Base-by-base conservation (phyloP, 2,329 filamentous ascomycete species). In the Orbilia javanica region DNA sequence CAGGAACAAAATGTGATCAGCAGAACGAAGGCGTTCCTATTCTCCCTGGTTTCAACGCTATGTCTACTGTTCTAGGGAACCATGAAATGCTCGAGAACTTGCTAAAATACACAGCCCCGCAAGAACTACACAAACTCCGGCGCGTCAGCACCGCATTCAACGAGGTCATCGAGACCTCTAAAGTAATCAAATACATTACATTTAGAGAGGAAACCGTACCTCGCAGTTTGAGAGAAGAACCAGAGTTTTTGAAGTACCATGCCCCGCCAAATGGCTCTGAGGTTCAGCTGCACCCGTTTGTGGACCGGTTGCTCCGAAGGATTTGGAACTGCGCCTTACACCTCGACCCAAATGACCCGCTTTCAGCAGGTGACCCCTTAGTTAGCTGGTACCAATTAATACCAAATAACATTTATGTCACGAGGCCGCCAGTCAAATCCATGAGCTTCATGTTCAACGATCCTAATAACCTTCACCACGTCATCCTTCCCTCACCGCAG, bases 351-450 rank as follows among this genome's bases (percentile, higher is more conserved):
- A 18, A 10, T n/a, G 36, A 39, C 11, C 18, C 8, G 5, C 39
- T 22, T 1, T 25, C 62, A 5, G 15, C 25, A 15, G 7, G 1
- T 1, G 11, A 36, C 13, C 44, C 44, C 7, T 39, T 20, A 20
- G 27, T 3, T 25, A 4, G 27, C 2, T 15, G 18, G 8, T n/a
- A 18, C 22, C 10, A 11, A 7, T 5, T 27, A 11, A 50, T 65
- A 20, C 62, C 62, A 50, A 15, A 50, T 20, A 44, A 65, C 18
- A 34, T 39, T 22, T 65, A 22, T 15, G 48, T 65, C n/a, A 65
- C 62, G 1, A 42, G 62, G 7, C 62, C 62, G 13, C 62, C 62
- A 36, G 29, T 52, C 3, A 52, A 36, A 11, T 6, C 7, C 2
- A 20, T 68, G 13, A 22, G 46, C 22, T 3, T 44, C 2, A 55